Evolutionary conservation across 805 yeast species (phyloP), one percentile per base, ranked within the genome.

Genomic region (Starmerella sirachaensis): DNA sequence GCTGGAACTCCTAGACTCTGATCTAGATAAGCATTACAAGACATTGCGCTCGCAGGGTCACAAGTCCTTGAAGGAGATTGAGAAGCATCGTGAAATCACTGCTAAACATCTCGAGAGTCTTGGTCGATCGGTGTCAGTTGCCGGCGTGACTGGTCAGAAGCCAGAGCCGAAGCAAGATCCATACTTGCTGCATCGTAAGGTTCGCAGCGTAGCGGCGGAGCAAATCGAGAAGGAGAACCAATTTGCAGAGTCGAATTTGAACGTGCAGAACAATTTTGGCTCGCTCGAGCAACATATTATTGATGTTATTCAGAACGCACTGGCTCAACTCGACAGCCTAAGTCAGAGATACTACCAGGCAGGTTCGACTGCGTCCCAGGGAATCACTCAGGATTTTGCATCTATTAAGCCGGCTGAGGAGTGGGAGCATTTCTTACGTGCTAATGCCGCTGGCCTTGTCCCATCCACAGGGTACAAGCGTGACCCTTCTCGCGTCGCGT

Each of bases 181-280:
- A 4, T 71, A 65, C 45, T 48, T 66, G 19, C 46, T 61, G 33
- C 63, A 64, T 45, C 62, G 73, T 37, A 30, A 41, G 8, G 56
- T 66, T 2, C 40, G 60, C 19, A 48, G 52, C 35, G 54, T 58
- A 26, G 64, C 70, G 4, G 61, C 59, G 11, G 53, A 48, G 19
- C 75, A 70, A 53, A 47, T 70, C 25, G 50, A 51, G 29, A 61
- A 59, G 43, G 76, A 71, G 52, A 68, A 70, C 49, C 45, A 49
- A 25, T 64, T 64, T 37, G 51, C 64, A 18, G 71, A 66, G 38
- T 62, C 64, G 35, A 53, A 69, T 28, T 53, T 61, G 29, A 53
- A 59, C 34, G 54, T 59, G 35, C 74, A 70, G 58, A 49, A 53
- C 38, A 58, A 61, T 31, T 54, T 68, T 37, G 55, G 55, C 45